Evolutionary conservation across 2,329 filamentous ascomycete genomes (phyloP).

Genomic region (Cordyceps javanica): DNA sequence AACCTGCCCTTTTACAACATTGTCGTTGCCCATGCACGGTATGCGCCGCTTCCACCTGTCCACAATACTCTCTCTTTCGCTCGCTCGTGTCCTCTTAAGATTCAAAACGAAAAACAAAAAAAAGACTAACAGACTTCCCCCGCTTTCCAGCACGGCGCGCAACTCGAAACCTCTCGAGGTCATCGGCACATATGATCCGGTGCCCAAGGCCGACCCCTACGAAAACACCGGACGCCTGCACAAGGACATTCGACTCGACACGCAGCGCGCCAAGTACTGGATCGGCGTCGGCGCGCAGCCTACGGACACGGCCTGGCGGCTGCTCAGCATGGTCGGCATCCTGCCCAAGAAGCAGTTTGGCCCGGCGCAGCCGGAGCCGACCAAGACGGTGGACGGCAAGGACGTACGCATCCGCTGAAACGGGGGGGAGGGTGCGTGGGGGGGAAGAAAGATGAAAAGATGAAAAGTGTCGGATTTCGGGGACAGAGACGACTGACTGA

Average conservation of each 20-base stretch:
- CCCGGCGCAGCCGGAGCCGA: constrained; percentile 17
- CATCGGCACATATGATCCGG: constrained; percentile 69
- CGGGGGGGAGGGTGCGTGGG: too few relatives aligned
- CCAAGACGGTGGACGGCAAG: constrained; percentile 18
- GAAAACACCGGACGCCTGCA: constrained; percentile 61
- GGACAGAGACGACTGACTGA: not conserved
- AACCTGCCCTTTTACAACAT: constrained; percentile 97
- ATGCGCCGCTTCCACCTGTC: constrained; percentile 24
- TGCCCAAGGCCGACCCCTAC: constrained; percentile 56
- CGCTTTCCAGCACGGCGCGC: constrained; percentile 65
- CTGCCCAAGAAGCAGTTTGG: constrained; percentile 33
- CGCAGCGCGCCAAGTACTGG: constrained; percentile 83
- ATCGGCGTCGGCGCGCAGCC: constrained; percentile 94
- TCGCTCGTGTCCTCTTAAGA: too few relatives aligned
- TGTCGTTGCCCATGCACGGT: constrained; percentile 89
- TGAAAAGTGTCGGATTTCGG: not conserved
- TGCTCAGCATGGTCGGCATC: constrained; percentile 68
- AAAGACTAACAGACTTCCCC: not conserved
- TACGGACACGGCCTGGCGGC: constrained; percentile 79
- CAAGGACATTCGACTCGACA: constrained; percentile 89
- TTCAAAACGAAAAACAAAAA: not conserved
- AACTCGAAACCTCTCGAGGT: constrained; percentile 90
- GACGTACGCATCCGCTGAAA: constrained; percentile 26
- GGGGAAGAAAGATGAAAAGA: not conserved
- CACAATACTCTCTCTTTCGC: too few relatives aligned